phyloP scores from a whole-genome alignment of 257 asterid genomes.

The Verbena officinalis region DNA sequence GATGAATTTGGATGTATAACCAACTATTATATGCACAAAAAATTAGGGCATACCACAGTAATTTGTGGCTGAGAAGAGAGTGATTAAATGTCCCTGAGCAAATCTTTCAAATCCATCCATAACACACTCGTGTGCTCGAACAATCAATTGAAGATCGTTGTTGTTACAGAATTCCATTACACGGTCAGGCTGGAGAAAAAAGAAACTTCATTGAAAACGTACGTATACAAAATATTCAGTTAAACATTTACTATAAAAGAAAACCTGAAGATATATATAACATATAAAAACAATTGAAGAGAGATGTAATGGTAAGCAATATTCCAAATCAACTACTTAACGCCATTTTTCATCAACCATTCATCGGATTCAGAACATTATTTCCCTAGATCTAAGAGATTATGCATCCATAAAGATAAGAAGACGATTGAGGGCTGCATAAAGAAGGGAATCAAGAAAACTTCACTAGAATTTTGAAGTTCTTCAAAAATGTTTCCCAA shows the following conservation, averaged over 20 bases:
- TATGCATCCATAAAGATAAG: background rate
- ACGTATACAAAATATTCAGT: background rate
- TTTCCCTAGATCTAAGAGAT: background rate
- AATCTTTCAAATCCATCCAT: constrained; percentile 99
- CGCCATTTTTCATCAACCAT: background rate
- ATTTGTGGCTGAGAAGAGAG: constrained; percentile 97
- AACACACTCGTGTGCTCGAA: constrained; percentile 98
- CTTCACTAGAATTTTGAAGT: background rate
- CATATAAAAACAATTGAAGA: background rate
- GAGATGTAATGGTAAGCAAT: background rate
- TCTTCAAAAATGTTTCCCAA: background rate
- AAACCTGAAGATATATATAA: background rate
- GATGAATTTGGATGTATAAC: background rate
- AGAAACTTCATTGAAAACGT: constrained; percentile 11
- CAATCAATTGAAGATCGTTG: constrained; percentile 95
- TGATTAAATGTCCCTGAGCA: constrained; percentile 98
- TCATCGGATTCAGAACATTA: background rate
- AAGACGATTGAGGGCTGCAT: background rate
- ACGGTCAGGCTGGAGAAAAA: constrained; percentile 85
- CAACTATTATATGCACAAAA: background rate
- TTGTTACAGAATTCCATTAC: constrained; percentile 98
- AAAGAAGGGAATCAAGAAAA: no score
- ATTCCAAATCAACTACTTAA: background rate
- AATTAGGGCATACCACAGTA: constrained; percentile 77
- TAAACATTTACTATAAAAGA: background rate